A percentile compares a stretch with the other conserved stretches of the same genome.
Evolutionary conservation across 257 asterid genomes (phyloP).

Genomic region (Nicotiana noctiflora): DNA sequence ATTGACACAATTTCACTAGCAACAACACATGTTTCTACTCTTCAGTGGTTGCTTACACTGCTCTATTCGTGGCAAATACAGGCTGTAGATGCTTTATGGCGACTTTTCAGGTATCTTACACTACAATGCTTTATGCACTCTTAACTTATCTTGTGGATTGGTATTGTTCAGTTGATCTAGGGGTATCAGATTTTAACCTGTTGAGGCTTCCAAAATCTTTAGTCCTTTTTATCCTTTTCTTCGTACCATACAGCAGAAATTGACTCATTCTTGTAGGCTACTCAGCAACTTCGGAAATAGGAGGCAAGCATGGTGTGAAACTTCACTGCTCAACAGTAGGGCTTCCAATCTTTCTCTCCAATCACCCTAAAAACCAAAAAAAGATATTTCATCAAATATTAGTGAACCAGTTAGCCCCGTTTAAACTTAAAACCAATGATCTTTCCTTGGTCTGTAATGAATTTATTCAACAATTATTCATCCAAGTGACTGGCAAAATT

Average conservation of each 20-base stretch:
- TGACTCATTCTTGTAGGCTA: not conserved
- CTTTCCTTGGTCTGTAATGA: not conserved
- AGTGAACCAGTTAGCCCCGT: not conserved
- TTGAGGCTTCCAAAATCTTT: not conserved
- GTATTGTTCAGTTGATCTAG: not conserved
- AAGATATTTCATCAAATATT: not conserved
- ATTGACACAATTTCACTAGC: slow-evolving; percentile 62
- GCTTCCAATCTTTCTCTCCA: not conserved
- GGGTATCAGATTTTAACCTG: not conserved
- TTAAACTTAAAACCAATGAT: not conserved
- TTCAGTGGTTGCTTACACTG: slow-evolving; percentile 65
- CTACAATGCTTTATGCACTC: not conserved
- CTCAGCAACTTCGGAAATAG: not conserved
- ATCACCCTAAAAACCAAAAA: not conserved
- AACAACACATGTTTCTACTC: slow-evolving; percentile 63
- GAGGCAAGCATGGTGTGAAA: not conserved
- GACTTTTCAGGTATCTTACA: slow-evolving; percentile 71
- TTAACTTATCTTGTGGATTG: not conserved
- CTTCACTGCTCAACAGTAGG: not conserved
- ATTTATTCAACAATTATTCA: not conserved
- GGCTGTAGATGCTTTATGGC: slow-evolving; percentile 90
- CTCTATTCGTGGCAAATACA: slow-evolving; percentile 75
- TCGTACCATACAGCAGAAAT: not conserved
- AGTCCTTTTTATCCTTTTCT: not conserved
- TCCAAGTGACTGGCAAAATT: not conserved